A percentile compares a stretch with the other conserved stretches of the same genome.
Conservation (phyloP, 2,329 filamentous ascomycete species). For the Cladophialophora immunda region DNA sequence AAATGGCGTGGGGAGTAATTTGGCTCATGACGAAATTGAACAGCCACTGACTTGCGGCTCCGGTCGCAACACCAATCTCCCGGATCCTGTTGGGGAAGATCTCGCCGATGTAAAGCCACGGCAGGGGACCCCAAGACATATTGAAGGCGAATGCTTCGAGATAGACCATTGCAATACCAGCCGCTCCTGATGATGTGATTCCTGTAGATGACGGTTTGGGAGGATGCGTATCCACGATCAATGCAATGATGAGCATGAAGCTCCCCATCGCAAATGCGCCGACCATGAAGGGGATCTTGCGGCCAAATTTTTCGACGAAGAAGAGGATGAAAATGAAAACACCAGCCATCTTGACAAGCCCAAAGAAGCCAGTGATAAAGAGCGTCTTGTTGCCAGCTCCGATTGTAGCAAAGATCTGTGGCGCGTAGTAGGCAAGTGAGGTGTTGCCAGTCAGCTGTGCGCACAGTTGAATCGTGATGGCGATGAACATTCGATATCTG, state of each 20-base stretch:
- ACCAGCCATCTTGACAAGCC: constrained; percentile 61
- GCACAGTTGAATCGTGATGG: constrained; percentile 61
- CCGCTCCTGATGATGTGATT: constrained; percentile 52
- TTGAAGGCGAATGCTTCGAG: constrained; percentile 56
- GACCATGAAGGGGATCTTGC: constrained; percentile 58
- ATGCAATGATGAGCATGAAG: constrained; percentile 63
- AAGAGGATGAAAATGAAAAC: constrained; percentile 58
- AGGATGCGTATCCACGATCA: constrained; percentile 58
- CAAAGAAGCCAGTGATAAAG: constrained; percentile 63
- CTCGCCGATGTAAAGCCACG: constrained; percentile 47
- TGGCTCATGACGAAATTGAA: constrained; percentile 54
- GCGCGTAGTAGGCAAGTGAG: constrained; percentile 58
- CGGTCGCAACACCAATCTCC: constrained; percentile 51
- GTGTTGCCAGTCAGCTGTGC: constrained; percentile 53
- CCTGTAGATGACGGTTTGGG: constrained; percentile 45
- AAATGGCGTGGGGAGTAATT: constrained; percentile 54
- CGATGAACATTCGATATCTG: constrained; percentile 58
- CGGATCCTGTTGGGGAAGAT: constrained; percentile 50
- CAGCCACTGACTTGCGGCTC: constrained; percentile 51
- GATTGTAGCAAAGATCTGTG: constrained; percentile 61
- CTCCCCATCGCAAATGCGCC: constrained; percentile 61
- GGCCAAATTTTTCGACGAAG: constrained; percentile 60
- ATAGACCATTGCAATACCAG: constrained; percentile 61
- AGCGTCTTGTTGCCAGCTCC: constrained; percentile 58
- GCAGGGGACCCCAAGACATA: constrained; percentile 50